Conservation (phyloP, 2,329 filamentous ascomycete genomes). For the Coniochaeta hoffmannii region DNA sequence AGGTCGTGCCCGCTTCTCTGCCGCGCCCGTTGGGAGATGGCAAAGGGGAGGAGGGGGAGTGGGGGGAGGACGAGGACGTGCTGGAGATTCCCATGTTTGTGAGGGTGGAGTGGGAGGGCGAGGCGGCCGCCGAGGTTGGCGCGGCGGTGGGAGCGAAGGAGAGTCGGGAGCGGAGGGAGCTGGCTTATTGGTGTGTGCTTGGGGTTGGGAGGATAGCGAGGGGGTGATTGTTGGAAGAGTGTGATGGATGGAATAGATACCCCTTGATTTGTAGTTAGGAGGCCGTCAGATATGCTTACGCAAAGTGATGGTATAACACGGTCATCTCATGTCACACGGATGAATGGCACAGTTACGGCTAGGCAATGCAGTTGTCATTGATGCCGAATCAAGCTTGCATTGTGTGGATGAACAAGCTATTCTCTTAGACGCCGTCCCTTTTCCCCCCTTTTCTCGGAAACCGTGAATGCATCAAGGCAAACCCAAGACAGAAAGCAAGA, state of each 20-base stretch:
- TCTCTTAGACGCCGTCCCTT: conserved; percentile 23
- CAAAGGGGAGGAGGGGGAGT: conserved; percentile 18
- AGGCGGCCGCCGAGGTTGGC: conserved; percentile 56
- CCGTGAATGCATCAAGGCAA: conserved; percentile 15
- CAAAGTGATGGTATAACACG: too few species aligned
- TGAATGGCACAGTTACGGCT: neutral
- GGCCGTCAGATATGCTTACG: neutral
- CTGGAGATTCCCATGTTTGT: conserved; percentile 94
- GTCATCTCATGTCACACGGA: neutral
- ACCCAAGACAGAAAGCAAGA: conserved; percentile 16
- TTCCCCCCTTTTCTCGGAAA: conserved; percentile 11
- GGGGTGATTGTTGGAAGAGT: conserved; percentile 23
- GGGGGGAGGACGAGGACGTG: conserved; percentile 53
- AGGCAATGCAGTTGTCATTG: neutral
- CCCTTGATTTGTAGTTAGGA: neutral
- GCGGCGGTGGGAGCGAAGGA: conserved; percentile 34
- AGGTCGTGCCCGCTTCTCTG: conserved; percentile 66
- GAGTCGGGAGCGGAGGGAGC: conserved; percentile 70
- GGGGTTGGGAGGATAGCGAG: conserved; percentile 74
- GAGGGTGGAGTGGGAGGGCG: conserved; percentile 80
- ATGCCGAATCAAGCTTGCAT: conserved; percentile 17
- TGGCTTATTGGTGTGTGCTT: conserved; percentile 94
- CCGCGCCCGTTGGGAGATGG: conserved; percentile 21
- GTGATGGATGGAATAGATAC: neutral
- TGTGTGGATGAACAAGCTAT: conserved; percentile 19